Evolutionary conservation across 164 flowering plant genomes (phyloP), one percentile per base, ranked within the genome.

Genomic region (Stephania japonica): DNA sequence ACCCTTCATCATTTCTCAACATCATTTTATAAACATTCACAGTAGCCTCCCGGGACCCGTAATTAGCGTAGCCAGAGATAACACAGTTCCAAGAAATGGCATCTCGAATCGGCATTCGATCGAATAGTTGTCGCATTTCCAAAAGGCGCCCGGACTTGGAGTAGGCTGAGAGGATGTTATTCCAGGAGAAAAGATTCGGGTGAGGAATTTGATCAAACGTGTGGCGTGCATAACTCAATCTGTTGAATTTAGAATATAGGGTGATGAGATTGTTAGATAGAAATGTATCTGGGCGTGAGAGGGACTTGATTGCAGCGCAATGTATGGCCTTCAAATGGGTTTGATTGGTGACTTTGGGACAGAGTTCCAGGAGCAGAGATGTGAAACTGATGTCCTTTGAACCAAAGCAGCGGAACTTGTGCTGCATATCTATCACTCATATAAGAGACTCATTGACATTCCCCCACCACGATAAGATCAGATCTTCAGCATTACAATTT

Each of bases 101-200:
- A 80, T 77, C 83, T 23, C 68, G 73, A 44, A 24, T 8, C 3
- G 78, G 76, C 83, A 80, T 77, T 26, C 27, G 32, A 13, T 75
- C 18, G 47, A 77, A 80, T 7, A 75, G 59, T 56, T 77, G 38
- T 72, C 41, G 66, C 80, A 80, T 80, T 26, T 74, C 71, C 14
- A 26, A 27, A 24, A 75, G 47, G 41, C 72, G 7, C 1, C 91
- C 90, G 0, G 85, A 65, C 70, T 86, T 90, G 19, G 95, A 88
- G 76, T 93, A 90, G 27, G 84, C 85, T 0, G 88, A 83, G 56
- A 93, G 86, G 41, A 91, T 71, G 67, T 84, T 78, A 86, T 93
- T 93, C 97, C 97, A 91, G 7, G 97, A 89, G 79, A 82, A 87
- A 19, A 69, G 74, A 66, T 90, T 90, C 73, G 90, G 91, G 41